Evolutionary conservation across 129 eudicot genomes (phyloP).

Genomic region (Arctium minus): DNA sequence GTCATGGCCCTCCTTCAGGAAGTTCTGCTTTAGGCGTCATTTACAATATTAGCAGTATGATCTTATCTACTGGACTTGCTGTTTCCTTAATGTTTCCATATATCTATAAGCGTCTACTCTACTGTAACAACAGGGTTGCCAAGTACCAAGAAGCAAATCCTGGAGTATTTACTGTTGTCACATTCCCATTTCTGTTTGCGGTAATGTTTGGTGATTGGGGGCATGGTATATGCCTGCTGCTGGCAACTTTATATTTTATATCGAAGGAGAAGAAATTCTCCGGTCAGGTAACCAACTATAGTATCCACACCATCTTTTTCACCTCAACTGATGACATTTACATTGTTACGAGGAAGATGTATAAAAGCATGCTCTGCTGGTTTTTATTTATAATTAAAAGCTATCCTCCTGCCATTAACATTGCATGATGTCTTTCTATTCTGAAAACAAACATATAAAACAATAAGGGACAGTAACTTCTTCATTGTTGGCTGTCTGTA

Average conservation of each 20-base stretch:
- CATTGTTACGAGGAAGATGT: not conserved
- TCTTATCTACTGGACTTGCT: not conserved
- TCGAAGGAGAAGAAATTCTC: conserved; percentile 56
- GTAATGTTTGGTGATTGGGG: not conserved
- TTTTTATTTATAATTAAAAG: not conserved
- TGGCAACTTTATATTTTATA: conserved; percentile 54
- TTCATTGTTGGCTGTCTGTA: too few relatives aligned
- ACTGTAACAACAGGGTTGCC: conserved; percentile 51
- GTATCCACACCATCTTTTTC: not conserved
- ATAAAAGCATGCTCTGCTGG: not conserved
- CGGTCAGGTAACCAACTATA: conserved; percentile 50
- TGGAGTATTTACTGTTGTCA: conserved; percentile 70
- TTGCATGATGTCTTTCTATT: not conserved
- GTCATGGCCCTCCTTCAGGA: too few relatives aligned
- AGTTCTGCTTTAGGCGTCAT: too few relatives aligned
- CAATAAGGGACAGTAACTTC: too few relatives aligned
- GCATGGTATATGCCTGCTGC: conserved; percentile 55
- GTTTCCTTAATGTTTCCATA: not conserved
- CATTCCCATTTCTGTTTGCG: conserved; percentile 78
- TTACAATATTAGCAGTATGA: not conserved
- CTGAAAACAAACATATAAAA: not conserved
- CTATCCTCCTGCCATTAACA: not conserved
- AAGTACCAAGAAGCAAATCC: conserved; percentile 92
- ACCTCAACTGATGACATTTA: not conserved
- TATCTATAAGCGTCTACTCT: not conserved